These are phyloP conservation scores for Aureobasidium leucospermi DNA, from an alignment of 2,329 filamentous ascomycete species.

Conservation along the genomic window DNA sequence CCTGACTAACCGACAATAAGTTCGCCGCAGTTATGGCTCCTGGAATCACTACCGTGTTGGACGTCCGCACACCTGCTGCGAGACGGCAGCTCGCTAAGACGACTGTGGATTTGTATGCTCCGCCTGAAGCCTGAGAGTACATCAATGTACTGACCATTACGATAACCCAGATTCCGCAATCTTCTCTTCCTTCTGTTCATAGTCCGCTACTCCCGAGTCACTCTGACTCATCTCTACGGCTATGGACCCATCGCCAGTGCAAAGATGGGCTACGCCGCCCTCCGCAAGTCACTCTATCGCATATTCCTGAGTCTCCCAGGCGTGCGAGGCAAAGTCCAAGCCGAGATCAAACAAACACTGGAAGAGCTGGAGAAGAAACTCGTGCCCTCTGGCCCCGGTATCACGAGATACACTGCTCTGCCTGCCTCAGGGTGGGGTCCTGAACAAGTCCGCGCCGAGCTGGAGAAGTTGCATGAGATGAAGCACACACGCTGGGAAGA, in stretches of 20 bases:
- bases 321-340: conserved; percentile 76
- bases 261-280: conserved; percentile 62
- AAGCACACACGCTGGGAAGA: conserved; percentile 97
- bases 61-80: conserved; percentile 5
- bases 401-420: conserved; percentile 66
- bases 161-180: conserved; percentile 61
- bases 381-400: conserved; percentile 61
- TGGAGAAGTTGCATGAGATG: conserved; percentile 72
- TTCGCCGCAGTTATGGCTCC: not conserved
- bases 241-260: conserved; percentile 78
- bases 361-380: conserved; percentile 78
- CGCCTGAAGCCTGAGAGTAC: not conserved
- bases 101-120: conserved; percentile 6
- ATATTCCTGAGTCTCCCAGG: conserved; percentile 81
- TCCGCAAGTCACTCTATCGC: conserved; percentile 70
- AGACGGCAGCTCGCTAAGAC: conserved; percentile 10
- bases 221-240: conserved; percentile 77
- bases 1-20: not conserved
- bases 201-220: conserved; percentile 71
- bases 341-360: conserved; percentile 73
- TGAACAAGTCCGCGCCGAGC: conserved; percentile 71
- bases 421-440: conserved; percentile 77
- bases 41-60: not conserved
- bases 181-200: conserved; percentile 84
- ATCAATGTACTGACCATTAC: not conserved